Percentiles rank a stretch among this genome's conserved stretches.
Conservation (phyloP, 306 rosid species). For the Cicer chorassanicum region DNA sequence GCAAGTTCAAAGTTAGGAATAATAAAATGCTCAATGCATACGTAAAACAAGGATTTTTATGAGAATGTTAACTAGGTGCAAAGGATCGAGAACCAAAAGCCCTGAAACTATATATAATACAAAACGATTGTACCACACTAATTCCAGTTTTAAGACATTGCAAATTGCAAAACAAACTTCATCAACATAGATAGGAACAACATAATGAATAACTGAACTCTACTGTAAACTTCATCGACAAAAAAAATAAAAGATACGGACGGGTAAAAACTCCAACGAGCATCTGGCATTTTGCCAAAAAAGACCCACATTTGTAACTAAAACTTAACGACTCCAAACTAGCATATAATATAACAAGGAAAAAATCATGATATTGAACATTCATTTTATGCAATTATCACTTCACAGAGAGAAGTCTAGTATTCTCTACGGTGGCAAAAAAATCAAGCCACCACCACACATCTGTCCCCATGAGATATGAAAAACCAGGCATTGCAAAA, state of each 20-base stretch:
- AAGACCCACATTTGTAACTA: constrained; percentile 39
- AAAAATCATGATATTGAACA: constrained; percentile 45
- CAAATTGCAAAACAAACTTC: constrained; percentile 37
- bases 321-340: constrained; percentile 44
- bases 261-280: constrained; percentile 42
- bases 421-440: constrained; percentile 48
- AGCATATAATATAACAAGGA: constrained; percentile 31
- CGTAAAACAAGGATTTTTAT: not conserved
- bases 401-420: constrained; percentile 44
- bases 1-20: no score
- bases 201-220: constrained; percentile 33
- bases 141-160: constrained; percentile 14
- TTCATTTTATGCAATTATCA: constrained; percentile 44
- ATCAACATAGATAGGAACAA: constrained; percentile 2
- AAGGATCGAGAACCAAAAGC: not conserved
- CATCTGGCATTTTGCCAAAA: constrained; percentile 58
- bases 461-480: constrained; percentile 43
- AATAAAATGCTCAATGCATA: not conserved
- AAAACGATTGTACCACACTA: constrained; percentile 19
- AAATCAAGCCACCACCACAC: constrained; percentile 47
- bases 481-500: constrained; percentile 55
- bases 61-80: not conserved
- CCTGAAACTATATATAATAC: constrained; percentile 18
- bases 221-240: constrained; percentile 12
- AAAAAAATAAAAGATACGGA: constrained; percentile 35